Conservation (phyloP, 1,284 basidiomycete genomes). For the Apiotrichum domesticum region DNA sequence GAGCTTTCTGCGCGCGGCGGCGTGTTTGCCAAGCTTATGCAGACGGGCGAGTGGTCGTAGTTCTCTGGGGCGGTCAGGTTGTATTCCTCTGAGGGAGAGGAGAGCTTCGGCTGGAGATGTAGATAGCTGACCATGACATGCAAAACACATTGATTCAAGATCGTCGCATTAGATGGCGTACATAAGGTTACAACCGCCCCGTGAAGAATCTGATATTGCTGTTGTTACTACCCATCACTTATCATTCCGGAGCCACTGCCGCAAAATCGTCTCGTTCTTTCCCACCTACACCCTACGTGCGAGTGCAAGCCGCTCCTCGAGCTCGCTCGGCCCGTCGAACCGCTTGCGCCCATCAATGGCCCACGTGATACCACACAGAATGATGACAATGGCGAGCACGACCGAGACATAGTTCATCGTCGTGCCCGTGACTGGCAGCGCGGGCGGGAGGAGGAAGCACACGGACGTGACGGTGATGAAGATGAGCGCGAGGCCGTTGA, state of each 20-base stretch:
- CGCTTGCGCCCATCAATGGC: slow-evolving; percentile 39
- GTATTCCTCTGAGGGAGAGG: no score
- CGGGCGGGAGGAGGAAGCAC: slow-evolving; percentile 52
- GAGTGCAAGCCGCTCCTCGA: slow-evolving; percentile 19
- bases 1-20: slow-evolving; percentile 63
- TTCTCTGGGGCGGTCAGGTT: no score
- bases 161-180: no score
- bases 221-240: no score
- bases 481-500: slow-evolving; percentile 43
- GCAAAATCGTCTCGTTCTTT: no score
- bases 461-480: slow-evolving; percentile 49
- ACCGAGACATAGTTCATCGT: slow-evolving; percentile 50
- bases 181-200: no score
- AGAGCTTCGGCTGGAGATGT: no score
- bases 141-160: no score
- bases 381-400: slow-evolving; percentile 30
- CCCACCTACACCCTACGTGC: neutral
- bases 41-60: slow-evolving; percentile 74
- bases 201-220: no score
- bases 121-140: no score
- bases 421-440: slow-evolving; percentile 38
- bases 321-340: slow-evolving; percentile 44
- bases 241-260: no score
- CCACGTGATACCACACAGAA: slow-evolving; percentile 41
- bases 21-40: slow-evolving; percentile 72